phyloP scores from a whole-genome alignment of 2,329 filamentous ascomycete species.

The Aspergillus neotritici region DNA sequence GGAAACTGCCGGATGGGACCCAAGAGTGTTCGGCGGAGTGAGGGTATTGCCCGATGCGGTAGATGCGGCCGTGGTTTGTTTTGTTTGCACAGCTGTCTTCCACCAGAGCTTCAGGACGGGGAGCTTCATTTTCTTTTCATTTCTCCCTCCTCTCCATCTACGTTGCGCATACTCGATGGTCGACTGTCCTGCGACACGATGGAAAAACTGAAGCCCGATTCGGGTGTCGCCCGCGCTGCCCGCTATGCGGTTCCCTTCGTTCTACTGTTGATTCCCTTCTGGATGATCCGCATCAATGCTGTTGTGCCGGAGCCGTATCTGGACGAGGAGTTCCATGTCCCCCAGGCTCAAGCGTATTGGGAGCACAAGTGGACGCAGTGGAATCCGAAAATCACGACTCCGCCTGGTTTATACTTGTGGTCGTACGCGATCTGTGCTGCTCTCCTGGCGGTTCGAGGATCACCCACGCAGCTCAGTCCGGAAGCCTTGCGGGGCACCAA shows the following conservation, averaged over 20 bases:
- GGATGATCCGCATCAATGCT: slow-evolving; percentile 43
- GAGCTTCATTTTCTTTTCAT: background rate
- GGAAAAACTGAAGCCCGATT: slow-evolving; percentile 26
- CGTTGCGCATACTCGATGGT: background rate
- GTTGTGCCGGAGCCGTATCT: slow-evolving; percentile 55
- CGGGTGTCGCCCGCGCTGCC: slow-evolving; percentile 30
- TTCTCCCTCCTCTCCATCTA: slow-evolving; percentile 2
- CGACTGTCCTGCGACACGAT: slow-evolving; percentile 18
- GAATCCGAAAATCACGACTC: slow-evolving; percentile 97
- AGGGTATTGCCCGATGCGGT: background rate
- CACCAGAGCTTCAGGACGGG: background rate
- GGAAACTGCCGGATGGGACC: no score
- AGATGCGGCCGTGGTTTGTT: slow-evolving; percentile 3
- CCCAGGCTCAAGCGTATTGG: slow-evolving; percentile 86
- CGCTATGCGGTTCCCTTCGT: slow-evolving; percentile 34
- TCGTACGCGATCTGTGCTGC: slow-evolving; percentile 43
- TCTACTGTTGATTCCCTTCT: slow-evolving; percentile 32
- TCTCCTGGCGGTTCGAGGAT: slow-evolving; percentile 19
- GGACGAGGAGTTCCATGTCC: slow-evolving; percentile 60
- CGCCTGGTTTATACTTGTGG: slow-evolving; percentile 68
- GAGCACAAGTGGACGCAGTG: slow-evolving; percentile 66
- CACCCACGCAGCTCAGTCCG: slow-evolving; percentile 30
- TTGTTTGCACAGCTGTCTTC: slow-evolving; percentile 6
- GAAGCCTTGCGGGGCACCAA: slow-evolving; percentile 36
- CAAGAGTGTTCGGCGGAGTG: background rate